Conservation (phyloP, 163 green algal genomes). For the Chlamydomonas reinhardtii region DNA sequence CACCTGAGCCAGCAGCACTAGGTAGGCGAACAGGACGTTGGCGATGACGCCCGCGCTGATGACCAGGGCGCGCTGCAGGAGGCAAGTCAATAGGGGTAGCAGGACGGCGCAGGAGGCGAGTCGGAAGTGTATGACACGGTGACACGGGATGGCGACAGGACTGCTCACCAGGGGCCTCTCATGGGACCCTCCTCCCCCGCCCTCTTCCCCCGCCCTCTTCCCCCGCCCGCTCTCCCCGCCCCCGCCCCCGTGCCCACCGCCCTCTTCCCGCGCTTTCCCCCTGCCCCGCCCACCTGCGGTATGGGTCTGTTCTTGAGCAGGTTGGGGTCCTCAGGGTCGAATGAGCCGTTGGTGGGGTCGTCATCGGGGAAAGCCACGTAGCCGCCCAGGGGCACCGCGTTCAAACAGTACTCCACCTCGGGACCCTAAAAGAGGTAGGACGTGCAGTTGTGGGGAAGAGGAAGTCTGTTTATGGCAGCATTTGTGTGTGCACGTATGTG, state of each 20-base stretch:
- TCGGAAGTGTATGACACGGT: no score
- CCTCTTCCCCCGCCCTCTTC: no score
- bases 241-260: no score
- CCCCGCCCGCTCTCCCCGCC: no score
- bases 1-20: conserved; percentile 90
- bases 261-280: no score
- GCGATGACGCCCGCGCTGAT: conserved; percentile 88
- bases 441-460: no score
- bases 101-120: neutral
- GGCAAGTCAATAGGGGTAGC: no score
- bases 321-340: conserved; percentile 75
- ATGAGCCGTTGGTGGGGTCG: conserved; percentile 59
- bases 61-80: conserved; percentile 58
- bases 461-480: no score
- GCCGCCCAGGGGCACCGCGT: conserved; percentile 94
- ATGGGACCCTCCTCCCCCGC: no score
- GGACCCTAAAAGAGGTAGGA: conserved; percentile 46
- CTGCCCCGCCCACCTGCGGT: neutral
- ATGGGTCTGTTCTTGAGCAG: conserved; percentile 92
- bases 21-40: conserved; percentile 94
- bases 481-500: no score
- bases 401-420: conserved; percentile 96
- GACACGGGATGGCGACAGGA: no score
- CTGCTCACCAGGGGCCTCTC: no score
- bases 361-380: conserved; percentile 98